Evolutionary conservation across 805 yeast genomes (phyloP).

Genomic region (Teunomyces aglyptinius): DNA sequence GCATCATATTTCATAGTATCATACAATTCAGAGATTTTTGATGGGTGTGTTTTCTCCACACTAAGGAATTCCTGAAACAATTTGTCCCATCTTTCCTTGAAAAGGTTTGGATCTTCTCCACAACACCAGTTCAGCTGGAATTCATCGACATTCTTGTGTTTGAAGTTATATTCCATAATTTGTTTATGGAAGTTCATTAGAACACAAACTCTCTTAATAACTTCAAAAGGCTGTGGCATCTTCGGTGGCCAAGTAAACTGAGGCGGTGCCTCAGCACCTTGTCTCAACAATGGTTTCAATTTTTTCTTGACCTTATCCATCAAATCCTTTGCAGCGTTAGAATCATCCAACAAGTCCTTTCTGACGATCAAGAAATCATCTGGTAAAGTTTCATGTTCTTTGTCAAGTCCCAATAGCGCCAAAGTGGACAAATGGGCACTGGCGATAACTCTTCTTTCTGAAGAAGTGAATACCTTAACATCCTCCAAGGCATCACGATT

Average conservation of each 20-base stretch:
- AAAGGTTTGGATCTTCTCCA: slow-evolving; percentile 86
- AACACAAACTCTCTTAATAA: slow-evolving; percentile 90
- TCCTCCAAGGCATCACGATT: slow-evolving; percentile 83
- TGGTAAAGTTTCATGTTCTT: slow-evolving; percentile 48
- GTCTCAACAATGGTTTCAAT: slow-evolving; percentile 87
- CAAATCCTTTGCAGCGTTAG: slow-evolving; percentile 95
- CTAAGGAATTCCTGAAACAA: slow-evolving; percentile 86
- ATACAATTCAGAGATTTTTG: slow-evolving; percentile 92
- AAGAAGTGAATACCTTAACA: slow-evolving; percentile 83
- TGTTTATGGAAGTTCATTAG: slow-evolving; percentile 88
- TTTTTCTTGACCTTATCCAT: slow-evolving; percentile 98
- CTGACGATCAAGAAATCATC: slow-evolving; percentile 78
- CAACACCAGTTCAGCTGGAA: slow-evolving; percentile 93
- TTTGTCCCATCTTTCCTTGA: slow-evolving; percentile 97
- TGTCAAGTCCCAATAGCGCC: slow-evolving; percentile 68
- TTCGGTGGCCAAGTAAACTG: slow-evolving; percentile 99
- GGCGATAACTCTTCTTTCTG: slow-evolving; percentile 92
- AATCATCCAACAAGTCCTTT: slow-evolving; percentile 90
- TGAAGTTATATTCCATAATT: slow-evolving; percentile 80
- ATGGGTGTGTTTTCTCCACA: slow-evolving; percentile 96
- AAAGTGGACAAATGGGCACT: slow-evolving; percentile 86
- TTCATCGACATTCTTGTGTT: slow-evolving; percentile 57
- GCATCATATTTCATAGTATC: slow-evolving; percentile 99
- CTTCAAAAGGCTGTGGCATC: slow-evolving; percentile 96
- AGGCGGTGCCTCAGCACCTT: slow-evolving; percentile 95